A percentile compares a stretch with the other conserved stretches of the same genome.
These are phyloP conservation scores for Flammula alnicola DNA, from an alignment of 1,284 basidiomycete species.

Conservation along the genomic window DNA sequence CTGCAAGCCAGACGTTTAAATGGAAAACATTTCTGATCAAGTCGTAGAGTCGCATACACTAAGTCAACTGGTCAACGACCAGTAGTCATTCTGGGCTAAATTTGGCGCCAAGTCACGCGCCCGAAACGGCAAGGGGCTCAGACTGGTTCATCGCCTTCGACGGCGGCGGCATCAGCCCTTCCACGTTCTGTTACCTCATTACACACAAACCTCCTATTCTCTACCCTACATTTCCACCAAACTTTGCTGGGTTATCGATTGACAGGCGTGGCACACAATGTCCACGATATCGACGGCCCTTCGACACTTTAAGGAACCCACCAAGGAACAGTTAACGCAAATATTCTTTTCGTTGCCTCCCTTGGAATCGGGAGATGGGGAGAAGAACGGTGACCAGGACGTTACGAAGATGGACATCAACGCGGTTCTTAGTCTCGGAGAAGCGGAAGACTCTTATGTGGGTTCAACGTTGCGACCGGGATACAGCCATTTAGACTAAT, in stretches of 20 bases:
- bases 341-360: slow-evolving; percentile 85
- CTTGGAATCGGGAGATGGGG: slow-evolving; percentile 32
- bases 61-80: no score
- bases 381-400: slow-evolving; percentile 34
- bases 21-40: no score
- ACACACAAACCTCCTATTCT: neutral
- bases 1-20: no score
- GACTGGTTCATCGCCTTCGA: slow-evolving; percentile 4
- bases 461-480: slow-evolving; percentile 40
- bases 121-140: slow-evolving; percentile 9
- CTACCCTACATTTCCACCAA: neutral
- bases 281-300: slow-evolving; percentile 77
- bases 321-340: slow-evolving; percentile 81
- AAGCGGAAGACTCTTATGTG: slow-evolving; percentile 93
- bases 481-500: neutral
- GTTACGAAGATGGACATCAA: slow-evolving; percentile 88
- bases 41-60: no score
- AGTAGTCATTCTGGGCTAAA: neutral
- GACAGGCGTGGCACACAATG: slow-evolving; percentile 16
- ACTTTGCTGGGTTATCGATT: neutral
- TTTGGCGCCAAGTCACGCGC: slow-evolving; percentile 1
- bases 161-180: slow-evolving; percentile 1
- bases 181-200: neutral
- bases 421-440: slow-evolving; percentile 83
- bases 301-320: slow-evolving; percentile 89